Evolutionary conservation across 2,329 filamentous ascomycete species (phyloP), one percentile per base, ranked within the genome.

Genomic region (Trichoderma sp.): DNA sequence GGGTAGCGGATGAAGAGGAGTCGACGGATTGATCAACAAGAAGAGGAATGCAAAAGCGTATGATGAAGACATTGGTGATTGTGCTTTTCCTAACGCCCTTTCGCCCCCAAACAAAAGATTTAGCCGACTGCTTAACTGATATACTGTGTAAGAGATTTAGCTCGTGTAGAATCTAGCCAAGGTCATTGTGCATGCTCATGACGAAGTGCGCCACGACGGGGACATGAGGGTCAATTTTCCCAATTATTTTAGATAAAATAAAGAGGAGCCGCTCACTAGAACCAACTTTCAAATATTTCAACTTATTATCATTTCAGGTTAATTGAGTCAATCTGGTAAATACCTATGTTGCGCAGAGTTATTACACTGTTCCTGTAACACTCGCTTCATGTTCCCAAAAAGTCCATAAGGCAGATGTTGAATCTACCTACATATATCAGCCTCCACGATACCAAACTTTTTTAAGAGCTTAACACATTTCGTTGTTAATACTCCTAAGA

Each of bases 1-100:
- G 60, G n/a, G 41, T 56, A 65, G n/a, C 60, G 2, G 71, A 73
- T 73, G 71, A 73, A 59, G 71, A 73, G 11, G 59, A 29, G 9
- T 53, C 18, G 45, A 53, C n/a, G 9, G 45, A 53, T n/a, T 45
- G 41, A 45, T 45, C 41, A 45, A 45, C 3, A 4, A 16, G 41
- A 45, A 45, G 7, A 45, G 16, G 41, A 41, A 41, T 41, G 1
- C 38, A 41, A 8, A 41, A 41, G 16, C 38, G 38, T 41, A 41
- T 41, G 14, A 41, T 18, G 8, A 41, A 41, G 38, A 41, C 38
- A 41, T 41, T 41, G 38, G 16, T 41, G 38, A 41, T 41, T 41
- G 38, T 41, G 38, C 38, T 41, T 41, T 41, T 1, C 38, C 38
- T 41, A 38, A 38, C 35, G 35, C 35, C 35, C 35, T 16, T 38